Evolutionary conservation across 192 early-diverging fungal genomes (phyloP).

Genomic region (Linnemannia zychae): DNA sequence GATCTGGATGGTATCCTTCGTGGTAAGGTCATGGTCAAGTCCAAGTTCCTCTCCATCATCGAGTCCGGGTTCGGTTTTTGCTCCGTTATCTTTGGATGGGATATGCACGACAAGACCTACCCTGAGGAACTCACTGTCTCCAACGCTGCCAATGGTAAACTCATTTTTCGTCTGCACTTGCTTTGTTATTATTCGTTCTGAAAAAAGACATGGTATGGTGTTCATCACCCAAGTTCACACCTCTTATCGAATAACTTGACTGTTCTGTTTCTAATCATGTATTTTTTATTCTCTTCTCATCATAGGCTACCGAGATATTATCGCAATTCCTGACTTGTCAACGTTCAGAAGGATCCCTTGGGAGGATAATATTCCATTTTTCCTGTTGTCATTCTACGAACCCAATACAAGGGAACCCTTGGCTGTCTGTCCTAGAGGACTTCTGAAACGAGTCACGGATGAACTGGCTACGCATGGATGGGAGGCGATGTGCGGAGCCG

Average conservation of each 20-base stretch:
- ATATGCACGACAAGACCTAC: slow-evolving; percentile 81
- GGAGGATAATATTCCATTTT: slow-evolving; percentile 79
- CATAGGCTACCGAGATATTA: slow-evolving; percentile 68
- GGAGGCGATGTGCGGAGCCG: slow-evolving; percentile 67
- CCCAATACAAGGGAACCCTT: slow-evolving; percentile 67
- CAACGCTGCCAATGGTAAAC: slow-evolving; percentile 55
- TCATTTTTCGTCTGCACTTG: not conserved
- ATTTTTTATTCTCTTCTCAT: not conserved
- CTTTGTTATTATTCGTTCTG: not conserved
- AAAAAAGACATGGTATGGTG: not conserved
- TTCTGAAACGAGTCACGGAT: slow-evolving; percentile 66
- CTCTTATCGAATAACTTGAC: not conserved
- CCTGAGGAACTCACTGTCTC: slow-evolving; percentile 56
- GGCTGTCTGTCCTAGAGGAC: slow-evolving; percentile 72
- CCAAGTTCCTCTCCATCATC: slow-evolving; percentile 74
- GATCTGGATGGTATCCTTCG: slow-evolving; percentile 82
- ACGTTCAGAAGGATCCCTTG: slow-evolving; percentile 77
- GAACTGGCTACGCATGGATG: slow-evolving; percentile 69
- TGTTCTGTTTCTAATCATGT: not conserved
- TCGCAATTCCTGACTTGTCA: slow-evolving; percentile 71
- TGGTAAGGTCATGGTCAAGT: slow-evolving; percentile 77
- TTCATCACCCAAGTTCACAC: not conserved
- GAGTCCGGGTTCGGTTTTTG: slow-evolving; percentile 85
- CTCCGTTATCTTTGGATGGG: slow-evolving; percentile 85
- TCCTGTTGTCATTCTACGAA: slow-evolving; percentile 74